These are phyloP conservation scores for Dunaliella sp. DNA, from an alignment of 139 green algal species.

Conservation along the genomic window DNA sequence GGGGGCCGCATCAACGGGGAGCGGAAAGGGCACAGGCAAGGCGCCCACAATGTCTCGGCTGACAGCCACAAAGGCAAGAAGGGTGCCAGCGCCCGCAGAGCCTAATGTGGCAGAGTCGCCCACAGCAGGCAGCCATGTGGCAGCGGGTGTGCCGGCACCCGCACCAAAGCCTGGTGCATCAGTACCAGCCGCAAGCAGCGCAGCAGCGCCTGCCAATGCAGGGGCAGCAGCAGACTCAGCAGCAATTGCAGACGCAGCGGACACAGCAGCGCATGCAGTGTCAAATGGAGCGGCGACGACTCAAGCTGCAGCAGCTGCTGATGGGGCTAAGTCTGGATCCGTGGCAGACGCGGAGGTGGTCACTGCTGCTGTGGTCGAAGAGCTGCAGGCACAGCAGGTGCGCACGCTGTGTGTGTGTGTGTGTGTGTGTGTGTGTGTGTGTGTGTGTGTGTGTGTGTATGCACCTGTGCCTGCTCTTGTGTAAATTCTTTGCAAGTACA, in stretches of 20 bases:
- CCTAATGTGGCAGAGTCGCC: not conserved
- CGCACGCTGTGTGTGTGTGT: too few species aligned
- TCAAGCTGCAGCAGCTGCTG: too few species aligned
- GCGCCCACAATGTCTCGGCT: not conserved
- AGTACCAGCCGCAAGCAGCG: not conserved
- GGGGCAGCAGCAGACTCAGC: not conserved
- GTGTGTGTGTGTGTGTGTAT: too few species aligned
- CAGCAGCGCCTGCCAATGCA: not conserved
- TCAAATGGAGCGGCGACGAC: too few species aligned
- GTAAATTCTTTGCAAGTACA: too few species aligned
- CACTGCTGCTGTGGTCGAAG: not conserved
- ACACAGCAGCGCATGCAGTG: not conserved
- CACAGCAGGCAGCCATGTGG: not conserved
- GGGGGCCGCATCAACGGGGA: too few species aligned
- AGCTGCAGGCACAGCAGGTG: not conserved
- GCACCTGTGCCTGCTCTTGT: too few species aligned
- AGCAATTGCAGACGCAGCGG: not conserved
- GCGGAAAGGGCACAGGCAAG: too few species aligned
- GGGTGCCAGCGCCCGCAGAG: not conserved
- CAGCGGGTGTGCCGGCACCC: not conserved
- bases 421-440: too few species aligned
- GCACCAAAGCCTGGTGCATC: not conserved
- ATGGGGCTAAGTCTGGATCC: too few species aligned
- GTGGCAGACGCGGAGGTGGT: not conserved
- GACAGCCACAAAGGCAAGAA: not conserved